Evolutionary conservation across 345 rosid species (phyloP).

Genomic region (Raphanus raphanistrum): DNA sequence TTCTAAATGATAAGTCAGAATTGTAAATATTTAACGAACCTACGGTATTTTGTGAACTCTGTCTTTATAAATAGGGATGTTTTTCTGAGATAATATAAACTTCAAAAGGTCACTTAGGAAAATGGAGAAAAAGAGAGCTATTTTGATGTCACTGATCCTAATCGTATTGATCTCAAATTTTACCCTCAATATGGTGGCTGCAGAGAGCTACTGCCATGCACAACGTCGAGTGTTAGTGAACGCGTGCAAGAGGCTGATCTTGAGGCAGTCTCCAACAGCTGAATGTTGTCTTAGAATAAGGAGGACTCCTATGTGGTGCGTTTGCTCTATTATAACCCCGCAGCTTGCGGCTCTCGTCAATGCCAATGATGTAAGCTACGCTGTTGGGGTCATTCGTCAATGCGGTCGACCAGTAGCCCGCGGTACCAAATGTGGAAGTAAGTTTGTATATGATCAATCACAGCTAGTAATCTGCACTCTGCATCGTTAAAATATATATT

Average conservation of each 20-base stretch:
- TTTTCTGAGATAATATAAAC: not conserved
- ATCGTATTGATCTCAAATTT: not conserved
- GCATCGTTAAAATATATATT: not conserved
- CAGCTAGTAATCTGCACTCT: not conserved
- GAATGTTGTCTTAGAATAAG: slow-evolving; percentile 22
- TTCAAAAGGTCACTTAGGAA: not conserved
- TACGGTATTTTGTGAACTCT: not conserved
- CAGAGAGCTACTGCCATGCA: slow-evolving; percentile 15
- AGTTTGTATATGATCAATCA: not conserved
- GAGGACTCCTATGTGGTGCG: slow-evolving; percentile 19
- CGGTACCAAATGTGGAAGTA: slow-evolving; percentile 28
- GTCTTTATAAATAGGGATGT: not conserved
- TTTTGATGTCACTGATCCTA: not conserved
- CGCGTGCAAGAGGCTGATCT: slow-evolving; percentile 20
- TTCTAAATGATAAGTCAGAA: not conserved
- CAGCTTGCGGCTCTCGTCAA: slow-evolving; percentile 6
- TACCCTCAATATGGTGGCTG: not conserved
- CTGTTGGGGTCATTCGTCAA: slow-evolving; percentile 12
- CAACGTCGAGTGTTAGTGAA: slow-evolving; percentile 17
- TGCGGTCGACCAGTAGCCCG: slow-evolving; percentile 18
- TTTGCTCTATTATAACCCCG: slow-evolving; percentile 17
- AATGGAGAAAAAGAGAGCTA: slow-evolving; percentile 8
- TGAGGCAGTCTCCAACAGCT: slow-evolving; percentile 11
- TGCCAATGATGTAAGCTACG: slow-evolving; percentile 4
- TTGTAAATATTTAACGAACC: not conserved